phyloP scores from a whole-genome alignment of 1,284 basidiomycete genomes.

The Pyrrhoderma noxium region DNA sequence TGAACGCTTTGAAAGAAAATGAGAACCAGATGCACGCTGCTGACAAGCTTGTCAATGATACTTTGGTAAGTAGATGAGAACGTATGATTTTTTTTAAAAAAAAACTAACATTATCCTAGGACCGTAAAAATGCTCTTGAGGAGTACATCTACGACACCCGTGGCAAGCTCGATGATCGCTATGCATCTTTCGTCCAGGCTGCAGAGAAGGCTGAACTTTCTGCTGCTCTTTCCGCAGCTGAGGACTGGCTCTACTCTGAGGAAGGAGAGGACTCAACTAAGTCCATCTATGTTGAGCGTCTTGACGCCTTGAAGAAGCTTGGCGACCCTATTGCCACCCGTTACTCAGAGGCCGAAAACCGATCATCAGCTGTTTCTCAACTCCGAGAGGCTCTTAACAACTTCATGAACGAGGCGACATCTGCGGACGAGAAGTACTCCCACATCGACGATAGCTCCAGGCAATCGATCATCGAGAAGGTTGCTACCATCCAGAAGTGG shows the following conservation, averaged over 20 bases:
- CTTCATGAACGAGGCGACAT: slow-evolving; percentile 77
- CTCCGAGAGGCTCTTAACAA: slow-evolving; percentile 82
- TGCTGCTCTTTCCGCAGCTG: slow-evolving; percentile 62
- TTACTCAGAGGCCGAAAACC: slow-evolving; percentile 75
- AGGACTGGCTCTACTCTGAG: slow-evolving; percentile 93
- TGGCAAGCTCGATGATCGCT: slow-evolving; percentile 84
- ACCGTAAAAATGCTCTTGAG: slow-evolving; percentile 94
- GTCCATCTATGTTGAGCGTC: slow-evolving; percentile 76
- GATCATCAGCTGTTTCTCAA: slow-evolving; percentile 60
- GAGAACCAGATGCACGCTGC: slow-evolving; percentile 82
- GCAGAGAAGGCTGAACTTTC: slow-evolving; percentile 75
- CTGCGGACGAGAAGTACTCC: slow-evolving; percentile 72
- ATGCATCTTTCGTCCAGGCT: slow-evolving; percentile 63
- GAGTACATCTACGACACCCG: slow-evolving; percentile 96
- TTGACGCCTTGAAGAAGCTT: slow-evolving; percentile 74
- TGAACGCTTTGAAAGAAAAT: slow-evolving; percentile 67
- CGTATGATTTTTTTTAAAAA: not conserved
- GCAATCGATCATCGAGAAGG: slow-evolving; percentile 73
- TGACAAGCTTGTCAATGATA: slow-evolving; percentile 93
- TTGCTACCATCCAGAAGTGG: slow-evolving; percentile 85
- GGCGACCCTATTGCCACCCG: slow-evolving; percentile 82
- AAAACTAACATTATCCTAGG: slow-evolving; percentile 36
- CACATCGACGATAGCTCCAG: slow-evolving; percentile 89
- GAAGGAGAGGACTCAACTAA: slow-evolving; percentile 94
- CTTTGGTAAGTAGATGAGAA: slow-evolving; percentile 55